These are phyloP conservation scores for Rusavskia elegans DNA, from an alignment of 495 filamentous ascomycete genomes.

Conservation along the genomic window DNA sequence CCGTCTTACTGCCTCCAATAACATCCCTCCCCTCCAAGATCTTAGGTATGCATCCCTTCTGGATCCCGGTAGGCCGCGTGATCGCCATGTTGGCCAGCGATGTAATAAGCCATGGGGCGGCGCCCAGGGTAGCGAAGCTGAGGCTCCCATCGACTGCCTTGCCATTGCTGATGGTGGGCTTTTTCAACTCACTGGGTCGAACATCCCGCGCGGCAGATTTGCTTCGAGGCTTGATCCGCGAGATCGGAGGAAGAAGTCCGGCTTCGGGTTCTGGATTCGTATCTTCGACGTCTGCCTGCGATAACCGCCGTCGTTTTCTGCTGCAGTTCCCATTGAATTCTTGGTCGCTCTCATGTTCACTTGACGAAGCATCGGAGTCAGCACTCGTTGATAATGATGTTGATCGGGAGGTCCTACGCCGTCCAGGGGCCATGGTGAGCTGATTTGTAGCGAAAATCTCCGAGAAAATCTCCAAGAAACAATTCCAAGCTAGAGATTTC, in stretches of 20 bases:
- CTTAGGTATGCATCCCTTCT: slow-evolving; percentile 77
- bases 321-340: neutral
- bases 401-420: neutral
- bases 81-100: slow-evolving; percentile 80
- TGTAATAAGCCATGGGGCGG: slow-evolving; percentile 79
- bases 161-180: slow-evolving; percentile 12
- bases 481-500: too few species aligned
- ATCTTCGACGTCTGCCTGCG: neutral
- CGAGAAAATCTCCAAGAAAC: neutral
- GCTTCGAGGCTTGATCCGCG: slow-evolving; percentile 5
- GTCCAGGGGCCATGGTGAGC: neutral
- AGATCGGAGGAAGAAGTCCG: neutral
- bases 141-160: slow-evolving; percentile 30
- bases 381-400: neutral
- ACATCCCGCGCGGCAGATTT: neutral
- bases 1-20: slow-evolving; percentile 85
- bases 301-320: slow-evolving; percentile 1
- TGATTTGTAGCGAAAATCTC: neutral
- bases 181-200: neutral
- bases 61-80: slow-evolving; percentile 76
- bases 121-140: slow-evolving; percentile 57
- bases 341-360: neutral
- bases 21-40: slow-evolving; percentile 84
- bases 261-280: neutral
- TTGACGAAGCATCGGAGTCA: neutral